Base-by-base conservation (phyloP, 208 protist species). In the Acanthamoeba sp. region DNA sequence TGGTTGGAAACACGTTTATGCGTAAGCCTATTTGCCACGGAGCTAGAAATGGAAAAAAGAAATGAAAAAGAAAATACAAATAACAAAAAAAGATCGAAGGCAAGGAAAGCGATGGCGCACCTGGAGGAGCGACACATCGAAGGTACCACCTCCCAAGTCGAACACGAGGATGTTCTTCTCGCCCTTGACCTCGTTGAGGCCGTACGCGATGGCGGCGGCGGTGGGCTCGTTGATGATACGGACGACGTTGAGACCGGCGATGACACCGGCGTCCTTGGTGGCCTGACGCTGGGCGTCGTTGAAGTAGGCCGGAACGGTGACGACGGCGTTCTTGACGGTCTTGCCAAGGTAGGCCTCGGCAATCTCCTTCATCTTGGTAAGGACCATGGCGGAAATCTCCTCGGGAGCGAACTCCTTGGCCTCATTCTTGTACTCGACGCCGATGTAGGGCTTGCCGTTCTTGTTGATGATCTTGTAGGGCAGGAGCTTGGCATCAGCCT, bases 51-150 rank as follows among this genome's bases (percentile, higher is more conserved):
- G 9, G 45, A 50, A 50, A 50, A 50, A 50, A 50, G 45, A 50
- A 50, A 50, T n/a, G n/a, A n/a, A n/a, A n/a, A n/a, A n/a, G n/a
- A 50, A 50, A 12, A 16, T 50, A 12, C 45, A 50, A 50, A 50
- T 16, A 50, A 12, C 24, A 73, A 73, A n/a, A 98, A 99, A 99
- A 5, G 99, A 96, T 95, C 99, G 98, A 69, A 98, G 91, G 97
- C 97, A 32, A 99, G 94, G 10, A 95, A 95, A 59, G 99, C 98
- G 36, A 99, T 98, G 94, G 99, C 98, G 34, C 93, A 99, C 98
- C 94, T 99, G 96, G 0, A 99, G 97, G 85, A 99, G 98, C 16
- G 99, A 99, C 91, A 99, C 97, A 97, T 99, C 99, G 97, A 99
- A 99, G 32, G 99, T 99, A 85, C 99, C 99, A 95, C 99, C 99